Base-by-base conservation (phyloP, 106 monocot genomes). In the Chionographis japonica region DNA sequence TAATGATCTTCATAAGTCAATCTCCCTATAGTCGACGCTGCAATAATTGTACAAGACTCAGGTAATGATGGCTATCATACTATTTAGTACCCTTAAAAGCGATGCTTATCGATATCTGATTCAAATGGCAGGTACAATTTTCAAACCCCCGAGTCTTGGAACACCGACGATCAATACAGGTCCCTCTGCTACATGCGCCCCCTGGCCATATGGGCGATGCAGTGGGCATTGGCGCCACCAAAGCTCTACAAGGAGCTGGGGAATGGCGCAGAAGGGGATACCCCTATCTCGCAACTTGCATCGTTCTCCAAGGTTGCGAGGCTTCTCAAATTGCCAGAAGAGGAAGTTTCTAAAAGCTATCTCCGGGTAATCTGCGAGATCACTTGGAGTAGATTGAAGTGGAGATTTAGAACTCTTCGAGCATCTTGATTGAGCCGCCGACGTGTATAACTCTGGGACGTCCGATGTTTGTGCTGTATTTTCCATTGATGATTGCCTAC, bases 141-240 rank as follows among this genome's bases (percentile, higher is more conserved):
- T 66, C 97, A 92, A 71, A 98, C 89, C 2, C 97, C 97, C 2
- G 97, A 98, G 81, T 82, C 87, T 16, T 98, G 92, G 97, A 92
- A 77, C 19, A 83, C 76, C 14, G 74, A 89, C 5, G 98, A 79
- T 37, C 63, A 85, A 16, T 98, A 85, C 68, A 66, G 98, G 37
- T 98, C 98, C 20, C 38, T 98, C 14, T 74, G 82, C 79, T 98
- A 98, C 79, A 98, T 98, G 98, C 84, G 98, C 8, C 92, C 98
- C 7, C 68, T 98, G 51, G 87, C 93, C 8, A 90, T 98, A 68
- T 98, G 98, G 98, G 92, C 90, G 12, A 98, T 98, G 90, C 98
- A 98, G 60, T 98, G 93, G 92, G 98, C 98, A 37, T 60, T 98
- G 8, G 85, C 87, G 39, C 80, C 76, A 6, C 85, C 92, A 18